phyloP scores from a whole-genome alignment of 257 asterid genomes.

The Plectranthus barbatus region DNA sequence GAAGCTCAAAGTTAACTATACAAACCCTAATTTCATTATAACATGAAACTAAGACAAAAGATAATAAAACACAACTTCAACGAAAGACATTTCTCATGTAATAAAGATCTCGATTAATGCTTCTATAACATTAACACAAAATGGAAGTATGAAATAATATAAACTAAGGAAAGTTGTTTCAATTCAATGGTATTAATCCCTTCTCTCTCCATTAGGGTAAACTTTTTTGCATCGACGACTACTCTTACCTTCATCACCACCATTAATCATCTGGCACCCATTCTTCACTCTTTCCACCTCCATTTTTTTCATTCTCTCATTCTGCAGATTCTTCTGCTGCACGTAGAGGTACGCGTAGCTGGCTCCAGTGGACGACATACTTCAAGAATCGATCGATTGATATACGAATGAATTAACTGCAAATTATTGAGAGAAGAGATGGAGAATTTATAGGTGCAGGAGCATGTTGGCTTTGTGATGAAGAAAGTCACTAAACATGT shows the following conservation, averaged over 20 bases:
- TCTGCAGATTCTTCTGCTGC: conserved; percentile 38
- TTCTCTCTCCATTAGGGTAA: conserved; percentile 29
- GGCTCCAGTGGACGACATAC: conserved; percentile 44
- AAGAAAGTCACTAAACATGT: conserved; percentile 15
- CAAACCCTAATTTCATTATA: too few species aligned
- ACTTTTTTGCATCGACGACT: conserved; percentile 24
- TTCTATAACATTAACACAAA: too few species aligned
- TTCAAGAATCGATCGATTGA: neutral
- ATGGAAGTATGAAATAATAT: too few species aligned
- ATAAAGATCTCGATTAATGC: too few species aligned
- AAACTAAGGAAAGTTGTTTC: too few species aligned
- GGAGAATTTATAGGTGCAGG: conserved; percentile 30
- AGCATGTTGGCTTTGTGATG: conserved; percentile 15
- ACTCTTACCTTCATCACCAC: conserved; percentile 9
- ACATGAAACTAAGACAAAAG: too few species aligned
- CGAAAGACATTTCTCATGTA: too few species aligned
- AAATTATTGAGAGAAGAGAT: neutral
- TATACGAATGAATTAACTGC: neutral
- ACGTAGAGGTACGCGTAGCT: conserved; percentile 31
- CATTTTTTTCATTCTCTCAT: conserved; percentile 22
- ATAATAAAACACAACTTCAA: too few species aligned
- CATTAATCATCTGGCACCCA: neutral
- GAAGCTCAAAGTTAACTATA: too few species aligned
- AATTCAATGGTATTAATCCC: too few species aligned
- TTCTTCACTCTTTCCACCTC: conserved; percentile 20